phyloP scores from a whole-genome alignment of 805 yeast genomes.

The Spathaspora sp. region DNA sequence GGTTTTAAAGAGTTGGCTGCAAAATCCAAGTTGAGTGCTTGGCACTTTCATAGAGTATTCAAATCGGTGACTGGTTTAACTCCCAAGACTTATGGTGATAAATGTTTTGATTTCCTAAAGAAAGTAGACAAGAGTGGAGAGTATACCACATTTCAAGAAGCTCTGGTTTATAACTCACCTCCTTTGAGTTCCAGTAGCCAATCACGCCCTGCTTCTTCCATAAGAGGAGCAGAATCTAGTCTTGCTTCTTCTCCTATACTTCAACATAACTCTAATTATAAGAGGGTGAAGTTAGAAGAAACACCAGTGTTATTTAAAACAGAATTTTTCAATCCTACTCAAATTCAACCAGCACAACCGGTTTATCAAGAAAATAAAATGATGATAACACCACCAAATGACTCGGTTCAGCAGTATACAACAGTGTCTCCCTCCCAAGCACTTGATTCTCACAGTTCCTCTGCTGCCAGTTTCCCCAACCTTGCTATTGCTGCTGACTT shows the following conservation, averaged over 20 bases:
- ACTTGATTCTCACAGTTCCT: neutral
- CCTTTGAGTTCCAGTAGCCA: neutral
- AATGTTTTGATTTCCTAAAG: constrained; percentile 62
- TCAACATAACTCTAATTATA: neutral
- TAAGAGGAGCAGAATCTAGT: neutral
- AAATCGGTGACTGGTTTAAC: constrained; percentile 82
- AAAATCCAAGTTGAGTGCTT: constrained; percentile 76
- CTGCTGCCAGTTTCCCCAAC: neutral
- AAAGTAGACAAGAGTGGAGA: constrained; percentile 17
- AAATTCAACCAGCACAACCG: neutral
- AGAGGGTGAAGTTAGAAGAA: neutral
- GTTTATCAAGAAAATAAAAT: neutral
- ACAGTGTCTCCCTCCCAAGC: neutral
- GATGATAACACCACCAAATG: constrained; percentile 1
- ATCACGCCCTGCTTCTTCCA: neutral
- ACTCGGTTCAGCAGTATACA: neutral
- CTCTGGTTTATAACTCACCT: neutral
- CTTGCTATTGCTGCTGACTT: neutral
- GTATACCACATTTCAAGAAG: constrained; percentile 9
- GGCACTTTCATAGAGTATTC: constrained; percentile 93
- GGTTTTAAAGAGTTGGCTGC: constrained; percentile 88
- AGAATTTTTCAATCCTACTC: neutral
- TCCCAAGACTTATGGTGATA: constrained; percentile 85
- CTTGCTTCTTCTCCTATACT: neutral
- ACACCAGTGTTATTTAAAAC: neutral